Evolutionary conservation across 2,329 filamentous ascomycete species (phyloP).

Genomic region (Claviceps arundinis): DNA sequence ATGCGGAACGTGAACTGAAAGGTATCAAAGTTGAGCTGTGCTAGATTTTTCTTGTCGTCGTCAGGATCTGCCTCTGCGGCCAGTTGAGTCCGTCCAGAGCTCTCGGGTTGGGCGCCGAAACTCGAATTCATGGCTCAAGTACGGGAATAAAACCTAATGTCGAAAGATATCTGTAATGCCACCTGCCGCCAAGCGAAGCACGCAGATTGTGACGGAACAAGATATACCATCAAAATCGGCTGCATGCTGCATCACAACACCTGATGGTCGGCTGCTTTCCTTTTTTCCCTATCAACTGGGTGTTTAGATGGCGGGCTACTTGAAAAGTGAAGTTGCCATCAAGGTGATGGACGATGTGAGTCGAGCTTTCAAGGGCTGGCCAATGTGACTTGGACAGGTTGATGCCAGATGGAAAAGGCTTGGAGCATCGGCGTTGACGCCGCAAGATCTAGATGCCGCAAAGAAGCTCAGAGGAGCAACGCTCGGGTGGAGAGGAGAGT

Average conservation of each 20-base stretch:
- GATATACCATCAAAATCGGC: not conserved
- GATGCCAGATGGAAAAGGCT: not conserved
- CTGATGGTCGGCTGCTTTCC: not conserved
- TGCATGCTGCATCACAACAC: not conserved
- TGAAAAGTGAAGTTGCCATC: not conserved
- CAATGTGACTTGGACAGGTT: not conserved
- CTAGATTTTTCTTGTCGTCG: not conserved
- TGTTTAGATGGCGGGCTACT: not conserved
- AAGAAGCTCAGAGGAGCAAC: not conserved
- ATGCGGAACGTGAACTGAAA: slow-evolving; percentile 23
- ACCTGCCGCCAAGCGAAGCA: not conserved
- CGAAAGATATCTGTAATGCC: too few species aligned
- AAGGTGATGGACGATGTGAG: not conserved
- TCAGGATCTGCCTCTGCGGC: not conserved
- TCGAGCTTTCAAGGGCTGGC: too few species aligned
- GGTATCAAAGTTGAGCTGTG: not conserved
- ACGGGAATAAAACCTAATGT: not conserved
- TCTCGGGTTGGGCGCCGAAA: not conserved
- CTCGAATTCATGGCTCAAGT: not conserved
- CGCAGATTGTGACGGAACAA: not conserved
- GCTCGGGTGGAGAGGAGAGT: not conserved
- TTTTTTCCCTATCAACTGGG: not conserved
- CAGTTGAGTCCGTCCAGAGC: not conserved
- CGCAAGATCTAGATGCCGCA: not conserved
- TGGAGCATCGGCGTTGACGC: not conserved